Conservation (phyloP, 768 basidiomycete genomes). For the Amanita jacksonii region DNA sequence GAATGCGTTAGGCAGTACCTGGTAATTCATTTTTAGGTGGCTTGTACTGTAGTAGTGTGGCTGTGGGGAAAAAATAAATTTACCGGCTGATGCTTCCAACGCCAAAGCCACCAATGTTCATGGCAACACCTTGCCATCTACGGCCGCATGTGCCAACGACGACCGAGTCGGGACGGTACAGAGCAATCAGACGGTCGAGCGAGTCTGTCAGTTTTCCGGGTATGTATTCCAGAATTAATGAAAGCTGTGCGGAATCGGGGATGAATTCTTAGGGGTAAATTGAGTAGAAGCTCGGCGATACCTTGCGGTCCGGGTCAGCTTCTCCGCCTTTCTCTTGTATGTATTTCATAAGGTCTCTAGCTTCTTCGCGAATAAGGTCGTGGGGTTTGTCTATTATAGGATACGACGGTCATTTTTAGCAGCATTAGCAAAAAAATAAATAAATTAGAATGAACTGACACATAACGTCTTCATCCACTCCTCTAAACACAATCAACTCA, state of each 20-base stretch:
- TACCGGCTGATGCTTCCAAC: conserved; percentile 46
- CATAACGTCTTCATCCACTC: conserved; percentile 79
- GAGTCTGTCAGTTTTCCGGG: conserved; percentile 85
- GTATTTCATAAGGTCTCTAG: conserved; percentile 65
- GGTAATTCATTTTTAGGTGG: too few species aligned
- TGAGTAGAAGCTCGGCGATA: conserved; percentile 18
- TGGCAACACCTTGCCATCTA: conserved; percentile 31
- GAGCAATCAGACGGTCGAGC: conserved; percentile 84
- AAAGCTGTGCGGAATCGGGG: conserved; percentile 41
- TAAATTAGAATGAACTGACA: conserved; percentile 46
- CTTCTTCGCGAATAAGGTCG: conserved; percentile 72
- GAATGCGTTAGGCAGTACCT: conserved; percentile 85
- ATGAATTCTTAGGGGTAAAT: neutral
- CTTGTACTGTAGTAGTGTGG: too few species aligned
- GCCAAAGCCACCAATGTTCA: conserved; percentile 23
- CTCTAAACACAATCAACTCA: conserved; percentile 86
- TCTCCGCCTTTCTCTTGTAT: conserved; percentile 79
- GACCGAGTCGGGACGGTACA: conserved; percentile 86
- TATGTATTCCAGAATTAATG: conserved; percentile 88
- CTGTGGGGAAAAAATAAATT: conserved; percentile 7
- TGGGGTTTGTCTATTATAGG: conserved; percentile 57
- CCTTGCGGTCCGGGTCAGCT: conserved; percentile 70
- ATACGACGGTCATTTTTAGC: too few species aligned
- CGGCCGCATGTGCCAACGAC: conserved; percentile 87
- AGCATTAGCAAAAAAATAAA: too few species aligned